Base-by-base conservation (phyloP, 192 early-diverging fungal species). In the Geosiphon pyriformis region DNA sequence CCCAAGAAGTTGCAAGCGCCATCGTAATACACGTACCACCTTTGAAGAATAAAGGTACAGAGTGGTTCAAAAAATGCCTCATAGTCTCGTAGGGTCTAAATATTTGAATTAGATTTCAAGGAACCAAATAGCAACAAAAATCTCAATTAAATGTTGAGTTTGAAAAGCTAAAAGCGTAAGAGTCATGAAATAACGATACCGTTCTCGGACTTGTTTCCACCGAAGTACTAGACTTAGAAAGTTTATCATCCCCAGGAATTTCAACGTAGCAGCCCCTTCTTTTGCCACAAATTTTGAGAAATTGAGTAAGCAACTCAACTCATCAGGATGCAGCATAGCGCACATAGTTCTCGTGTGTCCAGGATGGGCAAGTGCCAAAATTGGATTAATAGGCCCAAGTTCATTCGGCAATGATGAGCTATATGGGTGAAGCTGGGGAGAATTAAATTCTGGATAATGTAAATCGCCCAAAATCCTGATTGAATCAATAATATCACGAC, bases 201-300 rank as follows among this genome's bases (percentile, higher is more conserved):
- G 51, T 51, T 50, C 2, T 17, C 34, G 7, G 6, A 52, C 1
- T 11, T 30, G 20, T 33, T 15, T 51, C 18, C 12, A 3, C 2
- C 22, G n/a, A 4, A 34, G 11, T 12, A 54, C 4, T 26, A 54
- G 35, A 22, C 17, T 18, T 48, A 65, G 23, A 1, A n/a, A 1
- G 53, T 54, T 23, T 26, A 52, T 1, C 15, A 65, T 33, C 27
- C 2, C 4, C 49, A 54, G 33, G 31, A 54, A 65, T 37, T 65
- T 65, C 22, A 65, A 34, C 8, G 63, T 32, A n/a, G n/a, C 25
- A 26, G 27, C 7, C 23, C 49, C 49, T 35, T 65, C 63, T 34
- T 65, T 65, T n/a, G 49, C 52, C 22, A 65, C 46, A 54, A 65
- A 65, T 65, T 65, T 65, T 4, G 32, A 33, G 25, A 48, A 65